These are phyloP conservation scores for Coniochaeta prunicola DNA, from an alignment of 2,329 filamentous ascomycete genomes.

Conservation along the genomic window DNA sequence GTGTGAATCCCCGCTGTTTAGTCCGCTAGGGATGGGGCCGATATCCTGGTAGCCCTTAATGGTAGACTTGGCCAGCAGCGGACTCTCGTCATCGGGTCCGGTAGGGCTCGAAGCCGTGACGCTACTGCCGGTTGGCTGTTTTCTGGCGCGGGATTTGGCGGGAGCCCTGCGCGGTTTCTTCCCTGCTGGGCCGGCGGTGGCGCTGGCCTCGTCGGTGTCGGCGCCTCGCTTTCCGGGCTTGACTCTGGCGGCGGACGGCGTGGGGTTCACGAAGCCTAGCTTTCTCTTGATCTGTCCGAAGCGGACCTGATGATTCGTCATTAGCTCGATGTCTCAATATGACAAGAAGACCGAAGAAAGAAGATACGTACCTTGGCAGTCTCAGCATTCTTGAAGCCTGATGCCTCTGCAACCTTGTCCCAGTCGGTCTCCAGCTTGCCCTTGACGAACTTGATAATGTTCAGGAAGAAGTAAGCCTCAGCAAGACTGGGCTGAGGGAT, in stretches of 20 bases:
- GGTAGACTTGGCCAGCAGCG: neutral
- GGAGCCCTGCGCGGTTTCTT: neutral
- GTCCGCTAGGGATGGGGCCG: neutral
- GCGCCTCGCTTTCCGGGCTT: neutral
- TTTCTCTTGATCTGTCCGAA: constrained; percentile 44
- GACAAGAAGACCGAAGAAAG: neutral
- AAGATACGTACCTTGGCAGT: constrained; percentile 32
- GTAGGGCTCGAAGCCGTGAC: neutral
- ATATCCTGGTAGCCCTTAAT: neutral
- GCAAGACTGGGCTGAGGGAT: constrained; percentile 25
- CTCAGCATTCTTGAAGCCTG: constrained; percentile 35
- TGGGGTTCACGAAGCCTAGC: constrained; percentile 23
- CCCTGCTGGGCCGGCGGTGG: neutral
- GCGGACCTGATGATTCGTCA: constrained; percentile 25
- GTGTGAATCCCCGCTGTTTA: neutral
- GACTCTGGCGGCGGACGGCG: neutral
- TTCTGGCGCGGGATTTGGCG: neutral
- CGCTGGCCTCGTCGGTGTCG: neutral
- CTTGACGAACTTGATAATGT: constrained; percentile 34
- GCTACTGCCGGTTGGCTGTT: neutral
- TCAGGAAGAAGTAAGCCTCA: constrained; percentile 37
- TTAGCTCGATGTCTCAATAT: neutral
- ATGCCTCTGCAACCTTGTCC: constrained; percentile 33
- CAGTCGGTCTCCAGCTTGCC: constrained; percentile 41
- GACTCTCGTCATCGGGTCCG: neutral